Evolutionary conservation across 257 asterid species (phyloP).

Genomic region (Solanum chiquidenum): DNA sequence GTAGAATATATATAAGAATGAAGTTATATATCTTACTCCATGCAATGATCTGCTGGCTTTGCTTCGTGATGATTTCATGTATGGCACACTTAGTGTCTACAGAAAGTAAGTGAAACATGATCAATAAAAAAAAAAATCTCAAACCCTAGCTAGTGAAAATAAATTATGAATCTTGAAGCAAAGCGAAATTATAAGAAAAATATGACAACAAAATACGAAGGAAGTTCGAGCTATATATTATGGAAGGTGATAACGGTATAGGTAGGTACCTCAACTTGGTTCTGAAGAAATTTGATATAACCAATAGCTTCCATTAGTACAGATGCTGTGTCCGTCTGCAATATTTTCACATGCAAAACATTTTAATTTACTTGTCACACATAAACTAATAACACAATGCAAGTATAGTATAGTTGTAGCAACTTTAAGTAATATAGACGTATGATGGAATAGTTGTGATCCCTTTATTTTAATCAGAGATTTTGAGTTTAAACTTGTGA

Average conservation of each 20-base stretch:
- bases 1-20: not conserved
- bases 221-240: not conserved
- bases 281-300: constrained; percentile 82
- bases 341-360: constrained; percentile 24
- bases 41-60: constrained; percentile 31
- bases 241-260: not conserved
- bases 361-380: not conserved
- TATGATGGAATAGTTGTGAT: not conserved
- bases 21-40: constrained; percentile 33
- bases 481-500: not conserved
- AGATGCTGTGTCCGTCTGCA: constrained; percentile 96
- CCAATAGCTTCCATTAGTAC: constrained; percentile 97
- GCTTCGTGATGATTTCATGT: constrained; percentile 65
- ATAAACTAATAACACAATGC: not conserved
- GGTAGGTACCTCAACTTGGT: constrained; percentile 66
- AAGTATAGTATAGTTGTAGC: not conserved
- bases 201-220: not conserved
- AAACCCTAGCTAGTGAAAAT: not conserved
- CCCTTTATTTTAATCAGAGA: not conserved
- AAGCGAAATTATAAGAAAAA: not conserved
- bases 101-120: not conserved
- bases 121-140: not conserved
- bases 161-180: not conserved
- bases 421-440: not conserved
- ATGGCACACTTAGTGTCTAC: constrained; percentile 86